Evolutionary conservation across 192 early-diverging fungal species (phyloP).

Genomic region (Linnemannia schmuckeri): DNA sequence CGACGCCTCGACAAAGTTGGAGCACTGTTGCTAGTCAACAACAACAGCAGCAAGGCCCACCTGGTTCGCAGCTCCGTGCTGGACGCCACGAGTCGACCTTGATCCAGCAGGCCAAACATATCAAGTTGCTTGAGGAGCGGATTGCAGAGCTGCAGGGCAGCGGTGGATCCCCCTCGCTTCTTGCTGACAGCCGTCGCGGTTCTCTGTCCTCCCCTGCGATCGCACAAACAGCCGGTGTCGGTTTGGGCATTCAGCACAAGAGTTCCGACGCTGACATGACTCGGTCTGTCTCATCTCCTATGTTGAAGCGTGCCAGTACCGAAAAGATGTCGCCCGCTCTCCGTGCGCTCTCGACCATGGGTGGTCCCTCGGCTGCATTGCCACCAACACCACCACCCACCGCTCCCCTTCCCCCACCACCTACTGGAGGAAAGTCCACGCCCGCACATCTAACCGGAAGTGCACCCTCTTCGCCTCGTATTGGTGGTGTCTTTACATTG

Average conservation of each 20-base stretch:
- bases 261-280: constrained; percentile 31
- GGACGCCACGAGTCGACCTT: constrained; percentile 53
- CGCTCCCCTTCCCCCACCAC: constrained; percentile 27
- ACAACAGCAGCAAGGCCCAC: background rate
- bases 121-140: constrained; percentile 54
- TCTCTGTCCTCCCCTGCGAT: constrained; percentile 11
- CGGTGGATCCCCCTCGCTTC: constrained; percentile 20
- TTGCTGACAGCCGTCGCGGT: constrained; percentile 19
- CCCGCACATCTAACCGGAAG: constrained; percentile 20
- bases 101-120: constrained; percentile 46
- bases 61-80: constrained; percentile 10
- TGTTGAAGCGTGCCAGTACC: constrained; percentile 6
- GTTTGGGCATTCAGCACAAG: constrained; percentile 36
- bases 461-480: constrained; percentile 29
- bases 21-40: constrained; percentile 21
- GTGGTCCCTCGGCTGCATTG: constrained; percentile 10
- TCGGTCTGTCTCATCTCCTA: background rate
- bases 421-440: constrained; percentile 14
- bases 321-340: constrained; percentile 32
- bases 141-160: constrained; percentile 49
- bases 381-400: constrained; percentile 44
- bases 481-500: constrained; percentile 26
- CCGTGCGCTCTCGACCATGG: constrained; percentile 24
- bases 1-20: constrained; percentile 52
- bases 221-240: constrained; percentile 9